Evolutionary conservation across 257 asterid species (phyloP).

Genomic region (Henckelia pumila): DNA sequence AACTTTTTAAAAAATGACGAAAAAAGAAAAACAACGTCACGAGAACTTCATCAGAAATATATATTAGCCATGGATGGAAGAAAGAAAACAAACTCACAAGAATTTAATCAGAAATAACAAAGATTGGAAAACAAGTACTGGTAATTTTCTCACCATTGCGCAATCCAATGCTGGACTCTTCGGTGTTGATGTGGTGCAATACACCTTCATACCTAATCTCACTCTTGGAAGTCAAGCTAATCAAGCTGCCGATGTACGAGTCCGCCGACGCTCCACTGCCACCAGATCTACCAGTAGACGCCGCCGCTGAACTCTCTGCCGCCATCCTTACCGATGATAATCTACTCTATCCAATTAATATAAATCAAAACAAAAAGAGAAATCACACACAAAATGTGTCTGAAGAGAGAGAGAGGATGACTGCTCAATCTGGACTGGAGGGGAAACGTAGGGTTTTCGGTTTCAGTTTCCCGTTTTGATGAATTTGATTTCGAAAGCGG

Average conservation of each 20-base stretch:
- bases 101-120: neutral
- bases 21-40: neutral
- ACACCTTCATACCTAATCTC: conserved; percentile 96
- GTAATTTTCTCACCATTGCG: conserved; percentile 58
- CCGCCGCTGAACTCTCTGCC: conserved; percentile 63
- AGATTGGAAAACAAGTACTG: neutral
- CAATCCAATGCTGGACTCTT: conserved; percentile 93
- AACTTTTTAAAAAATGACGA: neutral
- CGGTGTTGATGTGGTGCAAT: conserved; percentile 83
- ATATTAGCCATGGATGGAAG: too few species aligned
- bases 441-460: neutral
- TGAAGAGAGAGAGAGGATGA: neutral
- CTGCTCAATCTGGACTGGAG: too few species aligned
- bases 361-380: too few species aligned
- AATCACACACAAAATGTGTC: neutral
- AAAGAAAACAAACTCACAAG: neutral
- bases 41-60: too few species aligned
- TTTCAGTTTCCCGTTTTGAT: neutral
- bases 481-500: too few species aligned
- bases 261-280: conserved; percentile 71
- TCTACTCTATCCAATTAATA: neutral
- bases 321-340: conserved; percentile 40
- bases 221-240: conserved; percentile 92
- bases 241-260: conserved; percentile 87
- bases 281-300: conserved; percentile 56